These are phyloP conservation scores for Medicago arabica DNA, from an alignment of 306 rosid genomes.

Conservation along the genomic window DNA sequence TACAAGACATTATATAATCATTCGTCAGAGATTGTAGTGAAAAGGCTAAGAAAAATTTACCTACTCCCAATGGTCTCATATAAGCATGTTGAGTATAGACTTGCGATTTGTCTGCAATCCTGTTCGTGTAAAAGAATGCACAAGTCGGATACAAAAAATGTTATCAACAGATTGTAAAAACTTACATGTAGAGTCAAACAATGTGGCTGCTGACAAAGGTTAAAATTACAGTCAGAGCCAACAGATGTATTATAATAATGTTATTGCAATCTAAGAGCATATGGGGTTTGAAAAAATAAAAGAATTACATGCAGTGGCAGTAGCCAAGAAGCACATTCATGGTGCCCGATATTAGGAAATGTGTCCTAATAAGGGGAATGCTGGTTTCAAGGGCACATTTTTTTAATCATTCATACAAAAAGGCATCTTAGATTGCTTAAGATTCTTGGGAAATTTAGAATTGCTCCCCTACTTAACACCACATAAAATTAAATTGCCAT, in stretches of 20 bases:
- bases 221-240: slow-evolving; percentile 9
- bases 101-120: slow-evolving; percentile 99
- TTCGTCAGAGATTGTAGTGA: background rate
- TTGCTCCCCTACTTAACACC: background rate
- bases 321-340: slow-evolving; percentile 32
- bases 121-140: slow-evolving; percentile 47
- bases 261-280: background rate
- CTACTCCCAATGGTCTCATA: slow-evolving; percentile 99
- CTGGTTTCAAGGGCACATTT: background rate
- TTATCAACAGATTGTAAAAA: slow-evolving; percentile 23
- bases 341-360: background rate
- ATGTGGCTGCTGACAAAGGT: slow-evolving; percentile 14
- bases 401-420: background rate
- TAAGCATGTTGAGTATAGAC: slow-evolving; percentile 99
- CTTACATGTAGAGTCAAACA: background rate
- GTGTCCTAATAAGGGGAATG: background rate
- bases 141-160: slow-evolving; percentile 26
- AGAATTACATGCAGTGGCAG: background rate
- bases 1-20: slow-evolving; percentile 21
- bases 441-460: background rate
- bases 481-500: slow-evolving; percentile 10
- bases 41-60: slow-evolving; percentile 52
- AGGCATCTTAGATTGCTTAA: background rate
- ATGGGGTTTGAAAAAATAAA: background rate
- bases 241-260: background rate